Percentiles rank a stretch among this genome's conserved stretches.
Evolutionary conservation across 129 eudicot genomes (phyloP).

Genomic region (Glebionis coronaria): DNA sequence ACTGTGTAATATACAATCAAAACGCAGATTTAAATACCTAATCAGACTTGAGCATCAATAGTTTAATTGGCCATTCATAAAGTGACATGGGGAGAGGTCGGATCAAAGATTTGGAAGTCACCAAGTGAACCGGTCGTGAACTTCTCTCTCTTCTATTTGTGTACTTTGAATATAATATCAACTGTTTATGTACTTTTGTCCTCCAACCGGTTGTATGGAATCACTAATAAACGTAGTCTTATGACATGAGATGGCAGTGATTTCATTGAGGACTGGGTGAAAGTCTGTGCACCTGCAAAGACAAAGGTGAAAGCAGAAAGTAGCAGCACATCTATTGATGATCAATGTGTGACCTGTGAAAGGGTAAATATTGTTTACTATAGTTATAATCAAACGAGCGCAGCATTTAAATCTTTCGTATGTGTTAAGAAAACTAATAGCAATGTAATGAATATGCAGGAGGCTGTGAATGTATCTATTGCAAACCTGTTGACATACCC

Average conservation of each 20-base stretch:
- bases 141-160: no score
- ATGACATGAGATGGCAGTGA: conserved; percentile 48
- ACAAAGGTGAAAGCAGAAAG: conserved; percentile 54
- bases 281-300: conserved; percentile 72
- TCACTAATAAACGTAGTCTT: no score
- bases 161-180: no score
- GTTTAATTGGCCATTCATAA: no score
- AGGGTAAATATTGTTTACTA: conserved; percentile 44
- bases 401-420: neutral
- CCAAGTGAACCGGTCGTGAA: no score
- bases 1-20: no score
- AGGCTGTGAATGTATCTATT: conserved; percentile 88
- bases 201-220: no score
- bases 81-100: no score
- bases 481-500: conserved; percentile 79
- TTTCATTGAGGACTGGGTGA: conserved; percentile 95
- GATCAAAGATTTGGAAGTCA: no score
- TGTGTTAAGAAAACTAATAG: neutral
- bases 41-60: no score
- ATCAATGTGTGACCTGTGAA: conserved; percentile 64
- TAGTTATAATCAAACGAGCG: conserved; percentile 2
- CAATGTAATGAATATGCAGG: conserved; percentile 43
- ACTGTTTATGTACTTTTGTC: no score
- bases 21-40: no score
- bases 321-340: conserved; percentile 38